Percentiles rank a stretch among this genome's conserved stretches.
Conservation (phyloP, 2,329 filamentous ascomycete species). For the Fusarium newnesense region DNA sequence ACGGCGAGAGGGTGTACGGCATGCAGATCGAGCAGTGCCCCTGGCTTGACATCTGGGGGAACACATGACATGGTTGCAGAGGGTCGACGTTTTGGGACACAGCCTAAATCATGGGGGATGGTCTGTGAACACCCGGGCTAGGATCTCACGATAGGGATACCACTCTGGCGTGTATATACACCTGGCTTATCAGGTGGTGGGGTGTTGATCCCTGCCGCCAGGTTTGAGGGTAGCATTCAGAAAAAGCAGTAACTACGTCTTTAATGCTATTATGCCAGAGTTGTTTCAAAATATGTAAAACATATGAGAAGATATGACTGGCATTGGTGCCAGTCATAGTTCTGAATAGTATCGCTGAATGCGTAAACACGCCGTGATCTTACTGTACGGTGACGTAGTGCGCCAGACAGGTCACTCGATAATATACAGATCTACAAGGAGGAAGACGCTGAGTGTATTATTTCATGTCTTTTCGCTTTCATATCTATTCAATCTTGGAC, state of each 20-base stretch:
- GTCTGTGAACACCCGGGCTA: neutral
- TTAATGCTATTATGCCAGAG: too few relatives aligned
- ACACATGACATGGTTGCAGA: neutral
- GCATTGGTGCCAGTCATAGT: too few relatives aligned
- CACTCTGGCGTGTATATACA: slow-evolving; percentile 28
- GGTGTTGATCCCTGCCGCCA: slow-evolving; percentile 16
- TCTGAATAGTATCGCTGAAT: neutral
- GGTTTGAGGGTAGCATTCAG: too few relatives aligned
- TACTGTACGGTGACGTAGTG: neutral
- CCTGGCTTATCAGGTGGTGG: slow-evolving; percentile 21
- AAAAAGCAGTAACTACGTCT: too few relatives aligned
- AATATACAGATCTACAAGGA: too few relatives aligned
- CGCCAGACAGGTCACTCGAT: too few relatives aligned
- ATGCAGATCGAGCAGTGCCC: neutral
- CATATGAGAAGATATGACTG: too few relatives aligned
- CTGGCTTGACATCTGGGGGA: neutral
- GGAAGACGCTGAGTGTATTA: too few relatives aligned
- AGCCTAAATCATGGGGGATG: slow-evolving; percentile 5
- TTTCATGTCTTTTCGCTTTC: too few relatives aligned
- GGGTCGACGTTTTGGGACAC: neutral
- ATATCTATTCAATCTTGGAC: neutral
- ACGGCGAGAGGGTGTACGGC: neutral
- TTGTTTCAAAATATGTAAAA: too few relatives aligned
- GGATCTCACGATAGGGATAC: slow-evolving; percentile 18
- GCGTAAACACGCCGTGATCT: too few relatives aligned